Evolutionary conservation across 2,329 filamentous ascomycete species (phyloP).

Genomic region (Phialophora verrucosa): DNA sequence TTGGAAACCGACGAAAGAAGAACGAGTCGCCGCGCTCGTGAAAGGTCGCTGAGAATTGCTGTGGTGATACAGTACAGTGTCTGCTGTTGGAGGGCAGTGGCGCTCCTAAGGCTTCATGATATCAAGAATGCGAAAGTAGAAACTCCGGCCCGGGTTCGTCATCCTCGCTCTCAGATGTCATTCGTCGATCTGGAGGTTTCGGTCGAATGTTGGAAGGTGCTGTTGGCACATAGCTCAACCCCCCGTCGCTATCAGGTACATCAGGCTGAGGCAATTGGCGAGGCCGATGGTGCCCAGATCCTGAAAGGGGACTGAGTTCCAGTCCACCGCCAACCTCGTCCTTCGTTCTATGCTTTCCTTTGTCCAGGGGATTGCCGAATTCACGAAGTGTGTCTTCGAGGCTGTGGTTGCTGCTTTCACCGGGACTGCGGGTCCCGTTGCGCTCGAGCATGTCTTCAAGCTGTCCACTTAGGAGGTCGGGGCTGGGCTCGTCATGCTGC

Average conservation of each 20-base stretch:
- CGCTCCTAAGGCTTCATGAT: neutral
- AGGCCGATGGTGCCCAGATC: neutral
- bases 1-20: neutral
- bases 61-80: neutral
- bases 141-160: slow-evolving; percentile 41
- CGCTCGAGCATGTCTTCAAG: slow-evolving; percentile 2
- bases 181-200: slow-evolving; percentile 12
- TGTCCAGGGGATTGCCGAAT: slow-evolving; percentile 26
- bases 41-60: neutral
- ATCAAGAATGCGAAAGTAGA: slow-evolving; percentile 38
- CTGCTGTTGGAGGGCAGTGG: neutral
- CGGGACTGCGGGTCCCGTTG: slow-evolving; percentile 18
- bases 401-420: slow-evolving; percentile 37
- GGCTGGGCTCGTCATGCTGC: slow-evolving; percentile 19
- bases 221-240: neutral
- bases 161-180: slow-evolving; percentile 37
- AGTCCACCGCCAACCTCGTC: neutral
- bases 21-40: neutral
- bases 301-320: neutral
- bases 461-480: slow-evolving; percentile 25
- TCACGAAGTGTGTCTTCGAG: slow-evolving; percentile 37
- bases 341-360: slow-evolving; percentile 17
- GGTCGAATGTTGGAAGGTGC: slow-evolving; percentile 7
- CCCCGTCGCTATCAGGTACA: neutral
- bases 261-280: neutral